Evolutionary conservation across 1,284 basidiomycete genomes (phyloP).

Genomic region (Malassezia caprae): DNA sequence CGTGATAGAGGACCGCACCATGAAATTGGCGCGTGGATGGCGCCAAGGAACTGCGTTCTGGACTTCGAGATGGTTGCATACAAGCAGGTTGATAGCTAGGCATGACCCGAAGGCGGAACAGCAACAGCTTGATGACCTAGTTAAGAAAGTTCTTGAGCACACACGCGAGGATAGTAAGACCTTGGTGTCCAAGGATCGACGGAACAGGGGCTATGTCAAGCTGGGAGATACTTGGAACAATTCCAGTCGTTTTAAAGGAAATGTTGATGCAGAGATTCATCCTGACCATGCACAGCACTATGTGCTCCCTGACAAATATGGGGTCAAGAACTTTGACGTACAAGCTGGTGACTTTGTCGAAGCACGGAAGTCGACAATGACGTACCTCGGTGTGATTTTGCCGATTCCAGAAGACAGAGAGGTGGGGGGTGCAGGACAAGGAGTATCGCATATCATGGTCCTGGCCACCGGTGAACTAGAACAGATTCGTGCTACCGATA

Average conservation of each 20-base stretch:
- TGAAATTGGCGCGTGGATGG: neutral
- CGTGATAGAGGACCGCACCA: neutral
- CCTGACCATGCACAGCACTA: neutral
- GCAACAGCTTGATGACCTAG: neutral
- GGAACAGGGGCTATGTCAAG: neutral
- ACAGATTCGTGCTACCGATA: constrained; percentile 12
- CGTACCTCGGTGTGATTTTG: constrained; percentile 11
- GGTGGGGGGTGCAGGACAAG: neutral
- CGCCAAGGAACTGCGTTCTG: neutral
- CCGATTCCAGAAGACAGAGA: constrained; percentile 15
- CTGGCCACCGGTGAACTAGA: constrained; percentile 13
- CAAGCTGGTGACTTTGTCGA: constrained; percentile 18
- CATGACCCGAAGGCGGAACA: neutral
- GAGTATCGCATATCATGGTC: constrained; percentile 1
- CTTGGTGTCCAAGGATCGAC: neutral
- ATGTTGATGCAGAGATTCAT: neutral
- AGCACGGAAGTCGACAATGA: constrained; percentile 3
- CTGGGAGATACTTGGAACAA: neutral
- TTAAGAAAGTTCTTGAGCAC: neutral
- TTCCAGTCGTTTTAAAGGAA: neutral
- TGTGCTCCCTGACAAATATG: neutral
- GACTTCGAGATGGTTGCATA: neutral
- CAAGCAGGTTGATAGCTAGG: neutral
- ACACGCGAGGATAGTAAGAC: neutral
- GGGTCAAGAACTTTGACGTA: constrained; percentile 3